Base-by-base conservation (phyloP, 805 yeast species). In the Metschnikowia proteae region DNA sequence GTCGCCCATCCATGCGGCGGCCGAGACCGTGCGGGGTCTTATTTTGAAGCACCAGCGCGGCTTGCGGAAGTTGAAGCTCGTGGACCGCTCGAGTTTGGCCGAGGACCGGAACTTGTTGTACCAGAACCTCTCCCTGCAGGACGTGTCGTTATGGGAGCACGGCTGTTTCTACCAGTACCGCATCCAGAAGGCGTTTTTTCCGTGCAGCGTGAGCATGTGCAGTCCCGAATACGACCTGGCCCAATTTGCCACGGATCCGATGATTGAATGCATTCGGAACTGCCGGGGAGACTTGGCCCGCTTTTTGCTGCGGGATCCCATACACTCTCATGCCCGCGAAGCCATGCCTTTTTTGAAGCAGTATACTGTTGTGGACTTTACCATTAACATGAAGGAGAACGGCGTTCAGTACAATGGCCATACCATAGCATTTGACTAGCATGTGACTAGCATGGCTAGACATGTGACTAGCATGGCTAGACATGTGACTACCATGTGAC, bases 161-260 rank as follows among this genome's bases (percentile, higher is more conserved):
- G 56, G 53, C 26, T 25, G 42, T 22, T 50, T 40, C 38, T 47
- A 47, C 45, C 46, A 45, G 28, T 44, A 45, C 30, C 41, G 37
- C 13, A 38, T 47, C 13, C 45, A 45, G 29, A 38, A 33, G 23
- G 45, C 43, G 6, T 33, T 52, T 17, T 43, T 46, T 22, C 50
- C 56, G 6, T 27, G 33, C 34, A 35, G 41, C 23, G 30, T 28
- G 8, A 45, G 39, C 25, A 32, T 35, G 33, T 48, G 43, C 33
- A 41, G 45, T 17, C 45, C 37, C 13, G 45, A 41, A 5, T 38
- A 30, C 22, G 36, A 32, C 34, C 45, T 31, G 13, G 43, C 39
- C 28, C 48, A 38, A 6, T 43, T 45, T 38, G 36, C 45, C 32
- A 48, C 46, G 28, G 52, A 50, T 27, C 48, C 45, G 4, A 43